These are phyloP conservation scores for Hebeloma cylindrosporum DNA, from an alignment of 768 basidiomycete species.

Conservation along the genomic window DNA sequence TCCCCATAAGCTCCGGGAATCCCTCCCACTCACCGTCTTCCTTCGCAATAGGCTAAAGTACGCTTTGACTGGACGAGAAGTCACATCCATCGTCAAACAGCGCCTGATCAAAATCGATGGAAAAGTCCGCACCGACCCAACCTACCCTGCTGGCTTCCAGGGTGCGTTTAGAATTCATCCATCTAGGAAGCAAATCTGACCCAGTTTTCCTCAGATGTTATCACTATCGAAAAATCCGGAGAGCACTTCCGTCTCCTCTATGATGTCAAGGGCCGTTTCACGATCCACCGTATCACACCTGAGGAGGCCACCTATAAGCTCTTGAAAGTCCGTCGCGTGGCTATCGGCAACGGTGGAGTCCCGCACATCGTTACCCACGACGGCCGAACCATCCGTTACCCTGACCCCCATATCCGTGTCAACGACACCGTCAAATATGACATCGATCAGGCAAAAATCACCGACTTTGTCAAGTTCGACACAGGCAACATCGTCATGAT, in stretches of 20 bases:
- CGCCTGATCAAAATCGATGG: constrained; percentile 97
- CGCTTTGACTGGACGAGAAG: constrained; percentile 95
- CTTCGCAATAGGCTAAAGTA: constrained; percentile 99
- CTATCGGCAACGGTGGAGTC: constrained; percentile 90
- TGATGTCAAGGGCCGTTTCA: constrained; percentile 99
- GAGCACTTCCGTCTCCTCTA: constrained; percentile 99
- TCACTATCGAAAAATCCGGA: constrained; percentile 96
- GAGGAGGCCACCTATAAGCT: constrained; percentile 98
- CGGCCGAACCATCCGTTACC: constrained; percentile 99
- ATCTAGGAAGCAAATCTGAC: constrained; percentile 3
- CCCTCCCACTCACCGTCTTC: constrained; percentile 94
- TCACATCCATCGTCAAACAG: constrained; percentile 91
- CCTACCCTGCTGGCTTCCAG: constrained; percentile 97
- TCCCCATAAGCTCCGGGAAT: constrained; percentile 99
- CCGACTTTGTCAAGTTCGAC: constrained; percentile 92
- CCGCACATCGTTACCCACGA: constrained; percentile 99
- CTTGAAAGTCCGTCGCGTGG: constrained; percentile 88
- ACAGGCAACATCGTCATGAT: constrained; percentile 96
- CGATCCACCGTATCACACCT: constrained; percentile 97
- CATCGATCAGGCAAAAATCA: constrained; percentile 91
- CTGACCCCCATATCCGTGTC: constrained; percentile 91
- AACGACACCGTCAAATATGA: constrained; percentile 99
- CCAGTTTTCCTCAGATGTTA: constrained; percentile 65
- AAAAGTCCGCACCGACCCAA: constrained; percentile 97
- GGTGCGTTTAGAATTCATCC: constrained; percentile 50